phyloP scores from a whole-genome alignment of 2,329 filamentous ascomycete species.

The Paraphoma sp. region DNA sequence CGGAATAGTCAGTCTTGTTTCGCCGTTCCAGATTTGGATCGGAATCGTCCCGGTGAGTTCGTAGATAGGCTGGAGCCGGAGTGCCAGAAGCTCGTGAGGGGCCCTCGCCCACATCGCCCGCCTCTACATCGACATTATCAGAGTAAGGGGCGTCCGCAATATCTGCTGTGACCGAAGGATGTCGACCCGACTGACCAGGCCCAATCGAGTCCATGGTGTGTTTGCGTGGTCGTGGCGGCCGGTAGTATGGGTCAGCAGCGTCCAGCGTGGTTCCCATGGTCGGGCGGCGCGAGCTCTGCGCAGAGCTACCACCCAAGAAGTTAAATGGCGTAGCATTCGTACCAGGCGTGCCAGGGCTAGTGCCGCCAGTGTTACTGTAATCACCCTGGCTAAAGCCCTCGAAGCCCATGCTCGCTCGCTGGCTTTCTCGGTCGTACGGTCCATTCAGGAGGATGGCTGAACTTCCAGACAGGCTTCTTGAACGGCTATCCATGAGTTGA shows the following conservation, averaged over 20 bases:
- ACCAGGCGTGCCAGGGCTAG: constrained; percentile 74
- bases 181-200: constrained; percentile 52
- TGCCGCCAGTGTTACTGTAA: constrained; percentile 57
- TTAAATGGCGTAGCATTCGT: constrained; percentile 75
- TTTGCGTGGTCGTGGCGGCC: constrained; percentile 76
- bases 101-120: constrained; percentile 42
- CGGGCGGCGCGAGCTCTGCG: constrained; percentile 50
- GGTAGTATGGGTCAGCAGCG: constrained; percentile 79
- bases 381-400: constrained; percentile 62
- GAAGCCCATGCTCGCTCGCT: constrained; percentile 58
- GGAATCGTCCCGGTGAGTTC: constrained; percentile 55
- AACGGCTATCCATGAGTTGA: constrained; percentile 60
- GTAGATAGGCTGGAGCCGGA: constrained; percentile 58
- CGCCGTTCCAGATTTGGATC: constrained; percentile 61
- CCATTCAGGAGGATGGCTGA: constrained; percentile 67
- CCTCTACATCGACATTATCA: constrained; percentile 49
- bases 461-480: constrained; percentile 67
- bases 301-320: constrained; percentile 62
- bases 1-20: constrained; percentile 83
- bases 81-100: constrained; percentile 41
- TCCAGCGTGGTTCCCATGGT: constrained; percentile 45
- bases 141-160: constrained; percentile 55
- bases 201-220: constrained; percentile 62
- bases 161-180: constrained; percentile 55
- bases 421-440: constrained; percentile 48